Evolutionary conservation across 352 stramenopile genomes (phyloP).

Genomic region (Plasmopara halstedii): DNA sequence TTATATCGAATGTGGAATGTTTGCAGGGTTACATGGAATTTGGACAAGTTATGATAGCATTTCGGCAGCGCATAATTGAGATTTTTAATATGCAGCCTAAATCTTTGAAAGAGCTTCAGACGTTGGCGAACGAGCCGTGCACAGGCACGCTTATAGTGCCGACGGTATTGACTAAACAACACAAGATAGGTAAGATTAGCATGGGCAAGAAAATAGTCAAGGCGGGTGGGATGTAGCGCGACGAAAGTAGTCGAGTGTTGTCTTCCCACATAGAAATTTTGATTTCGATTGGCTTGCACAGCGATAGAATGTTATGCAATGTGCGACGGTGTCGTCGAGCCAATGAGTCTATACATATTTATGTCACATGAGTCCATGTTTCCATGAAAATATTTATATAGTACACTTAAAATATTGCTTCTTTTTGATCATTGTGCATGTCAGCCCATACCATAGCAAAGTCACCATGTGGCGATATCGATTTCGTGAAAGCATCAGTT

Average conservation of each 20-base stretch:
- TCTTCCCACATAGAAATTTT: slow-evolving; percentile 29
- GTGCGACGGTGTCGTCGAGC: slow-evolving; percentile 11
- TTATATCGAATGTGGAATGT: background rate
- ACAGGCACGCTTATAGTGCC: slow-evolving; percentile 46
- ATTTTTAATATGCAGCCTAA: slow-evolving; percentile 68
- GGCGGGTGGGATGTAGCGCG: slow-evolving; percentile 19
- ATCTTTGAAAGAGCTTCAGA: slow-evolving; percentile 52
- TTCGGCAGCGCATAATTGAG: slow-evolving; percentile 50
- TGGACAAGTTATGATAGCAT: slow-evolving; percentile 66
- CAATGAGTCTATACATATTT: slow-evolving; percentile 8
- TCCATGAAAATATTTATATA: background rate
- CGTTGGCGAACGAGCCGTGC: slow-evolving; percentile 58
- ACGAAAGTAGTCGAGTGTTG: slow-evolving; percentile 19
- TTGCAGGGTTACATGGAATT: slow-evolving; percentile 86
- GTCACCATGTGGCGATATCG: too few relatives aligned
- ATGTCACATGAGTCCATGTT: slow-evolving; percentile 7
- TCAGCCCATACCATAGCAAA: too few relatives aligned
- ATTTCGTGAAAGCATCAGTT: too few relatives aligned
- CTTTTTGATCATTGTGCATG: too few relatives aligned
- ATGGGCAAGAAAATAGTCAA: slow-evolving; percentile 28
- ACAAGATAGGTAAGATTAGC: slow-evolving; percentile 32
- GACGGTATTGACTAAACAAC: slow-evolving; percentile 24
- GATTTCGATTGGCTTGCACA: slow-evolving; percentile 18
- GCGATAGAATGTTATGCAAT: slow-evolving; percentile 29
- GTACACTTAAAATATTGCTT: too few relatives aligned